phyloP scores from a whole-genome alignment of 768 basidiomycete genomes.

The Gymnopilus dilepis region DNA sequence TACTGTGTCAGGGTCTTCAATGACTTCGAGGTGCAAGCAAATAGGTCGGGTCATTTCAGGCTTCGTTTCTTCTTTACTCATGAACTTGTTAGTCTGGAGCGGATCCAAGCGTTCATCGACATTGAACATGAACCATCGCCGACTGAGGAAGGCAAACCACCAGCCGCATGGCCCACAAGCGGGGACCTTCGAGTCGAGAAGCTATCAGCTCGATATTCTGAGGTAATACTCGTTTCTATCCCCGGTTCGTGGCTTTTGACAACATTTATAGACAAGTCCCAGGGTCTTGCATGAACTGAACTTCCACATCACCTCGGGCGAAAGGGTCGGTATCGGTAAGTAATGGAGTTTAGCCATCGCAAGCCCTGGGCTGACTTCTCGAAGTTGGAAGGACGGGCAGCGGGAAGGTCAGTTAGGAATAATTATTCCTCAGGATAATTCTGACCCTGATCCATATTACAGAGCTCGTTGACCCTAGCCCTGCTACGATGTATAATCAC shows the following conservation, averaged over 20 bases:
- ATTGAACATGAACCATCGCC: constrained; percentile 62
- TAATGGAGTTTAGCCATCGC: constrained; percentile 12
- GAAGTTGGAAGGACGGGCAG: constrained; percentile 51
- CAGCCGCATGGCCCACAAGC: constrained; percentile 70
- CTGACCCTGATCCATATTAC: background rate
- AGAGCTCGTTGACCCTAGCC: constrained; percentile 57
- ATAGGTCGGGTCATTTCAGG: constrained; percentile 25
- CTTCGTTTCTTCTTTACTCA: background rate
- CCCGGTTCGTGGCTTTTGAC: constrained; percentile 14
- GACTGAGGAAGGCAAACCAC: constrained; percentile 50
- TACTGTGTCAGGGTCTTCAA: constrained; percentile 50
- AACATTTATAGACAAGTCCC: constrained; percentile 39
- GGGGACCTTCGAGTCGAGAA: constrained; percentile 60
- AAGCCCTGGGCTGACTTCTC: background rate
- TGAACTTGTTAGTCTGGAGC: constrained; percentile 52
- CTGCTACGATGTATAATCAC: constrained; percentile 62
- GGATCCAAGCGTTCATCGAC: constrained; percentile 66
- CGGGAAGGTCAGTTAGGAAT: constrained; percentile 39
- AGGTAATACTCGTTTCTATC: constrained; percentile 27
- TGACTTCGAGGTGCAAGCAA: constrained; percentile 46
- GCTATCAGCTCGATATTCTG: constrained; percentile 62
- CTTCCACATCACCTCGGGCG: constrained; percentile 58
- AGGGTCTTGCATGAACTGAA: constrained; percentile 52
- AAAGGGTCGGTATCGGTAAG: constrained; percentile 56
- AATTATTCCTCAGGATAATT: background rate